Evolutionary conservation across 1,139 yeast genomes (phyloP), one percentile per base, ranked within the genome.

Genomic region (Pneumocystis sp.): DNA sequence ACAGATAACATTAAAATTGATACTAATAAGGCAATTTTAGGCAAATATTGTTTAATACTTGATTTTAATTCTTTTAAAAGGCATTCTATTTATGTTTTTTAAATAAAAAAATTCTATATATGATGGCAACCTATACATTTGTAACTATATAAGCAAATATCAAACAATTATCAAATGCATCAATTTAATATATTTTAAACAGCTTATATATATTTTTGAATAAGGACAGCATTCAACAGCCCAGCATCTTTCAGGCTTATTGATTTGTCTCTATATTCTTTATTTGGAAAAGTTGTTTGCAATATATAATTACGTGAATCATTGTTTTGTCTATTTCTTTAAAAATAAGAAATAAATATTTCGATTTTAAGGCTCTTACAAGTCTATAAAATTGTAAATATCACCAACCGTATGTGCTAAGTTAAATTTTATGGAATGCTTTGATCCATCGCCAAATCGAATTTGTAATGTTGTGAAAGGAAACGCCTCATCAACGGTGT

Each of bases 251-350:
- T 83, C 62, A 93, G 82, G 1, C 86, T 81, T 59, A 79, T 73
- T 6, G 77, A 78, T 59, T 79, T 77, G 67, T 87, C 84, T 64
- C 81, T 84, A 64, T 91, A 83, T 57, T 87, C 85, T 74, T 84
- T 83, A 56, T 88, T 85, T 19, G 98, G 98, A 77, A 89, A 89
- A 0, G 96, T 85, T 68, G 88, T 85, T 69, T 88, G 87, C 70
- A 93, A 80, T 2, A 83, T 80, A 75, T 88, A 93, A 2, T 78
- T 74, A 71, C 87, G 44, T 17, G 65, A 64, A 17, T 42, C 59
- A 31, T 63, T 25, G 29, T 44, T 64, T 29, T 66, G 59, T 10
- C 61, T 31, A 5, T 60, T 31, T 25, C 61, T 59, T 21, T 39
- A 12, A 25, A 39, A 39, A 39, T 59, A 3, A 59, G 61, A 59